Conservation (phyloP, 352 stramenopile species). For the Phytophthora pistaciae region DNA sequence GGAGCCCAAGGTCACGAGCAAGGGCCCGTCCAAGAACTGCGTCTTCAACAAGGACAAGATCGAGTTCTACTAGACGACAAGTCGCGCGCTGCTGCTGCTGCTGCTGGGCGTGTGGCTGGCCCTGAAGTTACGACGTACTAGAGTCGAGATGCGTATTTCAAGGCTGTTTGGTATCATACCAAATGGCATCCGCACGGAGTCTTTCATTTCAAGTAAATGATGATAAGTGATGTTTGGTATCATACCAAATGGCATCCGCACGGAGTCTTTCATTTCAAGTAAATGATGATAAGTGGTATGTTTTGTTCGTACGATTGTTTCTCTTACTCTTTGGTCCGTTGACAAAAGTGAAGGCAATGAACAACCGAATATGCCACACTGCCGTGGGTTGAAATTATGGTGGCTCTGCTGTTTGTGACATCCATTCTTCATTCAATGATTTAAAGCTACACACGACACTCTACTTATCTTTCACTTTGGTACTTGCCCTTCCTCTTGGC, state of each 20-base stretch:
- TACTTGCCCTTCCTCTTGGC: background rate
- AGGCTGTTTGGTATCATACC: background rate
- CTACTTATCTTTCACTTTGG: slow-evolving; percentile 4
- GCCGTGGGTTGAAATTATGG: slow-evolving; percentile 27
- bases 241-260: background rate
- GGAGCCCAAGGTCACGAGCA: slow-evolving; percentile 35
- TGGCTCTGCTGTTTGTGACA: slow-evolving; percentile 16
- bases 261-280: background rate
- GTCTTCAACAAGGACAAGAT: slow-evolving; percentile 46
- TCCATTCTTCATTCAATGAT: slow-evolving; percentile 18
- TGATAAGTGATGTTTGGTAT: background rate
- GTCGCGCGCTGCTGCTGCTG: background rate
- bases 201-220: background rate
- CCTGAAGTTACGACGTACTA: background rate
- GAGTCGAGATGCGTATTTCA: background rate
- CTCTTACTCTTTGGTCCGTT: too few relatives aligned
- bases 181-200: too few relatives aligned
- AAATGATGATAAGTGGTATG: background rate
- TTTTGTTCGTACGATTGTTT: background rate
- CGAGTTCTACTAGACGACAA: slow-evolving; percentile 30
- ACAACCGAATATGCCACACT: background rate
- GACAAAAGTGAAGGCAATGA: too few relatives aligned
- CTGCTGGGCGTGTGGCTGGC: background rate
- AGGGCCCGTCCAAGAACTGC: slow-evolving; percentile 38
- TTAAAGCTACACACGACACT: slow-evolving; percentile 20